phyloP scores from a whole-genome alignment of 2,329 filamentous ascomycete species.

The Xylariaceae sp. region DNA sequence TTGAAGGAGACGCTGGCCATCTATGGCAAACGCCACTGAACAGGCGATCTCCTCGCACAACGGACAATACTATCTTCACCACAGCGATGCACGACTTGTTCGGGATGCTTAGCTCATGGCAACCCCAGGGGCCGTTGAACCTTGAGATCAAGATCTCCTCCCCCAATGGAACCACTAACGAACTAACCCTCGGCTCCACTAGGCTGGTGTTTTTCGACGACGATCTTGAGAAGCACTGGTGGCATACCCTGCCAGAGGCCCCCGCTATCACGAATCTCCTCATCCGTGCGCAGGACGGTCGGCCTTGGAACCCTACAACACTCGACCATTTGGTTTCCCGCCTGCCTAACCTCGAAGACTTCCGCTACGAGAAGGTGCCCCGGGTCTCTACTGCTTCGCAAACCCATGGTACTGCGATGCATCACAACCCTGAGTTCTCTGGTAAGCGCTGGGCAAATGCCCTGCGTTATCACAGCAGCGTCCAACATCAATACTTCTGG shows the following conservation, averaged over 20 bases:
- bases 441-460: conserved; percentile 1
- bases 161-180: conserved; percentile 27
- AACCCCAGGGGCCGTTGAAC: conserved; percentile 21
- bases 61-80: conserved; percentile 2
- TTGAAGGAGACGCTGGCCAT: conserved; percentile 7
- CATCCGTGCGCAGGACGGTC: conserved; percentile 18
- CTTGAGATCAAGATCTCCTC: conserved; percentile 33
- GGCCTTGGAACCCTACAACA: conserved; percentile 29
- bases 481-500: background rate
- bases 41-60: too few species aligned
- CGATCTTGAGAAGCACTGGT: conserved; percentile 15
- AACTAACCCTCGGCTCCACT: conserved; percentile 25
- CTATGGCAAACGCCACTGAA: conserved; percentile 5
- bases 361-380: conserved; percentile 31
- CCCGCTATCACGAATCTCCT: conserved; percentile 32
- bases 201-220: background rate
- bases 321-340: conserved; percentile 33
- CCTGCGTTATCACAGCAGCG: background rate
- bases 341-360: conserved; percentile 34
- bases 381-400: background rate
- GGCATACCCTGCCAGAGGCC: too few species aligned
- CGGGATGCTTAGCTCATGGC: conserved; percentile 27
- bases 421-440: background rate
- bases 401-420: conserved; percentile 1
- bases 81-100: conserved; percentile 21